Base-by-base conservation (phyloP, 2,329 filamentous ascomycete genomes). In the Aspergillus persii region DNA sequence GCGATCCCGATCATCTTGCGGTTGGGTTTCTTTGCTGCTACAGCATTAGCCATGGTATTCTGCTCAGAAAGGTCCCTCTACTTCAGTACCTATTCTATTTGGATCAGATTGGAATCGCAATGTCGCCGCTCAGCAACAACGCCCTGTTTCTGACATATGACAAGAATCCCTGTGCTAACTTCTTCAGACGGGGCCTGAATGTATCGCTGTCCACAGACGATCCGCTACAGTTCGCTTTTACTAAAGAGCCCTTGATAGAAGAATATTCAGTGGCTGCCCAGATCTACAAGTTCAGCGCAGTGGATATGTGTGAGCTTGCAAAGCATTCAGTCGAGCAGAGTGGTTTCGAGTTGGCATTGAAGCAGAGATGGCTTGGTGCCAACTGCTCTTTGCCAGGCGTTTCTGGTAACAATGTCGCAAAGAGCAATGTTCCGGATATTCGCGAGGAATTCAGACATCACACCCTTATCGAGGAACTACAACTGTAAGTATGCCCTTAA, bases 101-200 rank as follows among this genome's bases (percentile, higher is more conserved):
- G 23, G 93, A 99, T 71, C 94, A 98, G 72, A 97, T 99, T 63
- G 95, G 95, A 59, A 95, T 99, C 63, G 95, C 95, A 61, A 99
- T 99, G 95, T 98, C 94, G n/a, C 95, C 95, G 2, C 83, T 99
- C 50, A 96, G 92, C 76, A 99, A 99, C 80, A 99, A 99, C 69
- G 95, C 95, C 0, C 79, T 99, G 33, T 99, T 99, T 79, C 80
- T 99, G 54, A 92, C 94, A 1, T 98, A 99, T 71, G 95, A 99
- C 75, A 88, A 96, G 60, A 99, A 99, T 68, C 95, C 95, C 0
- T 99, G 96, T 77, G 84, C 96, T 67, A 91, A 90, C 69, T 99
- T 99, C 77, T 99, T 99, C 81, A 89, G 91, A 71, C 88, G 95
- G 57, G 95, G 95, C 0, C 79, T 99, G 54, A 99, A 99, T 71